A percentile compares a stretch with the other conserved stretches of the same genome.
These are phyloP conservation scores for Bathelium albidoporum DNA, from an alignment of 495 filamentous ascomycete species.

Conservation along the genomic window DNA sequence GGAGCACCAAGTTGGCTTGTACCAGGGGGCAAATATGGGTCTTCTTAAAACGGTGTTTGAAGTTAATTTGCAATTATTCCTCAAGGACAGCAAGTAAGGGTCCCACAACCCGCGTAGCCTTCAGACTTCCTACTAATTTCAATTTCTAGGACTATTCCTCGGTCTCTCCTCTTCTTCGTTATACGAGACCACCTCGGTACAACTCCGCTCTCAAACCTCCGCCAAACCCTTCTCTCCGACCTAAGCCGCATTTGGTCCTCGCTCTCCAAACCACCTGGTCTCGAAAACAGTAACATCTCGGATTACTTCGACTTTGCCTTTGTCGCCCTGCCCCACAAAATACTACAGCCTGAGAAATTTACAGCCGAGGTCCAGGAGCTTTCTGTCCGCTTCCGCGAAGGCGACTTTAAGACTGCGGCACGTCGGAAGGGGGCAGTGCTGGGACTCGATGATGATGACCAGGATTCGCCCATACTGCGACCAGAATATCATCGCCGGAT, in stretches of 20 bases:
- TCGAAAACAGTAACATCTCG: conserved; percentile 80
- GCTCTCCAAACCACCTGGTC: conserved; percentile 77
- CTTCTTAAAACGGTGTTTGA: conserved; percentile 97
- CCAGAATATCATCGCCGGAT: conserved; percentile 93
- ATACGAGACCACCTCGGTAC: conserved; percentile 91
- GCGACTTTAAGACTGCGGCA: conserved; percentile 45
- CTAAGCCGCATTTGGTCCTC: conserved; percentile 83
- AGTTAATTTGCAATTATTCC: conserved; percentile 90
- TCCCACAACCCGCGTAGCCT: not conserved
- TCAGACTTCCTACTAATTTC: not conserved
- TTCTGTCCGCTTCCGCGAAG: conserved; percentile 69
- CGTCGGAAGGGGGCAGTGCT: conserved; percentile 19
- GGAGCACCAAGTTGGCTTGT: conserved; percentile 97
- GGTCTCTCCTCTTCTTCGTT: conserved; percentile 94
- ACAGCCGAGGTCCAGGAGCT: conserved; percentile 68
- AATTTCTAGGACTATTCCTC: conserved; percentile 60
- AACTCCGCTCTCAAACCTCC: conserved; percentile 79
- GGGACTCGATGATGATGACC: conserved; percentile 47
- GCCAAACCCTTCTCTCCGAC: conserved; percentile 82
- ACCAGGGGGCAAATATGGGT: conserved; percentile 98
- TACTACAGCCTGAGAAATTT: conserved; percentile 91
- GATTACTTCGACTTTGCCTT: conserved; percentile 99
- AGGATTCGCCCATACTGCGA: conserved; percentile 67
- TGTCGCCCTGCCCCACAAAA: conserved; percentile 89
- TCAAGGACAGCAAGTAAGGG: conserved; percentile 82